Conservation (phyloP, 257 asterid genomes). For the Fraxinus quadrangulata region DNA sequence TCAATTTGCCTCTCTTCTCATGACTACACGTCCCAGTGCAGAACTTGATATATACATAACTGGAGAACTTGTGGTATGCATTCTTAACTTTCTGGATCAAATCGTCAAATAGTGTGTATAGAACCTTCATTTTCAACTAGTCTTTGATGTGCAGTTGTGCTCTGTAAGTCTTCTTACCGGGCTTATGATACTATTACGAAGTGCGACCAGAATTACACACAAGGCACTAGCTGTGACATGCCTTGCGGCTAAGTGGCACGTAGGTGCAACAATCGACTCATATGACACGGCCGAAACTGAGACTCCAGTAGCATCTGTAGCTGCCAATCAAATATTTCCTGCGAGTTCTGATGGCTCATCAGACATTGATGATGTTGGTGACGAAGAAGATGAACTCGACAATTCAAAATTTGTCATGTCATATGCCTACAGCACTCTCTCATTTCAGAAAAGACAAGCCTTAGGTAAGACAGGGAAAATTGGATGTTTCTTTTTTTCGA, state of each 20-base stretch:
- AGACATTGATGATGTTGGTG: slow-evolving; percentile 78
- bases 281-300: slow-evolving; percentile 58
- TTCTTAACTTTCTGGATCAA: neutral
- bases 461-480: slow-evolving; percentile 45
- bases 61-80: slow-evolving; percentile 88
- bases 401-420: slow-evolving; percentile 62
- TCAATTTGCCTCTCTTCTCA: slow-evolving; percentile 82
- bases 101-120: neutral
- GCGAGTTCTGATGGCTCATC: slow-evolving; percentile 38
- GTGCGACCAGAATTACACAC: slow-evolving; percentile 92
- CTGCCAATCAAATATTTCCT: slow-evolving; percentile 31
- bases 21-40: slow-evolving; percentile 68
- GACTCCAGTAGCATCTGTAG: slow-evolving; percentile 40
- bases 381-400: slow-evolving; percentile 90
- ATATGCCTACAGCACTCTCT: slow-evolving; percentile 66
- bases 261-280: slow-evolving; percentile 77
- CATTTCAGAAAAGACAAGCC: slow-evolving; percentile 94
- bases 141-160: slow-evolving; percentile 58
- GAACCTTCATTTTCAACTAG: neutral
- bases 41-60: slow-evolving; percentile 54
- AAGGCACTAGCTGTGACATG: slow-evolving; percentile 84
- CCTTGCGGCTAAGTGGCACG: slow-evolving; percentile 99
- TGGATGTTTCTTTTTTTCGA: neutral
- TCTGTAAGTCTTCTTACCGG: slow-evolving; percentile 88
- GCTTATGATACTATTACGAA: slow-evolving; percentile 62